These are phyloP conservation scores for Chlorella sp. DNA, from an alignment of 139 green algal species.

Conservation along the genomic window DNA sequence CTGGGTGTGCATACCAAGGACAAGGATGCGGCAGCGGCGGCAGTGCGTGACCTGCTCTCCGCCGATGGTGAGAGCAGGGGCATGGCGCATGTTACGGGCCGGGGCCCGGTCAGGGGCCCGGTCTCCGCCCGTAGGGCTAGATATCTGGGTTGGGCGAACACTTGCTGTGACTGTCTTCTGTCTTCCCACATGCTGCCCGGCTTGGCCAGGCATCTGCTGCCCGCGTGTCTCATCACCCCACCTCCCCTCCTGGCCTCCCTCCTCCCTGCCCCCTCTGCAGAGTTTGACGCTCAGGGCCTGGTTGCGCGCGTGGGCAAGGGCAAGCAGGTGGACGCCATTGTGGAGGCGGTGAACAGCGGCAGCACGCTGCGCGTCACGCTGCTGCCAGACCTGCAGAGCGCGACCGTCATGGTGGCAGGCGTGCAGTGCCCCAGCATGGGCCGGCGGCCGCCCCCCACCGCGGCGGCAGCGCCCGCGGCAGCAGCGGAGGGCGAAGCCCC, in stretches of 20 bases:
- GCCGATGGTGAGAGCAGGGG: conserved; percentile 6
- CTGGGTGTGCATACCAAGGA: conserved; percentile 92
- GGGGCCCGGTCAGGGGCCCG: too few relatives aligned
- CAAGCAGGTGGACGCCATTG: conserved; percentile 80
- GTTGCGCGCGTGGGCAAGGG: conserved; percentile 82
- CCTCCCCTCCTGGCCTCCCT: too few relatives aligned
- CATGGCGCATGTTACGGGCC: too few relatives aligned
- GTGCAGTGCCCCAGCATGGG: conserved; percentile 87
- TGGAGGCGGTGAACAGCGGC: conserved; percentile 88
- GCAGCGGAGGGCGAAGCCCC: conserved; percentile 1
- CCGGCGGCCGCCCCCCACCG: conserved; percentile 47
- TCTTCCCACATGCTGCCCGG: neutral
- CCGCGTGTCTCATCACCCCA: too few relatives aligned
- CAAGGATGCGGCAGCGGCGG: conserved; percentile 40
- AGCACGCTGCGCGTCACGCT: conserved; percentile 81
- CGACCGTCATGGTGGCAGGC: conserved; percentile 81
- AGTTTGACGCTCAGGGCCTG: conserved; percentile 64
- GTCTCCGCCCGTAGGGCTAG: too few relatives aligned
- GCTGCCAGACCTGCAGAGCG: conserved; percentile 67
- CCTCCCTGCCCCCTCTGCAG: conserved; percentile 3
- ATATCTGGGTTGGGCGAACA: too few relatives aligned
- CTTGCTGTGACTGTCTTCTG: too few relatives aligned
- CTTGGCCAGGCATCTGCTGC: too few relatives aligned
- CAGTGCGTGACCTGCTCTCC: conserved; percentile 47
- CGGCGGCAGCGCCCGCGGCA: conserved; percentile 15